Base-by-base conservation (phyloP, 2,329 filamentous ascomycete genomes). In the Penicillium expansum region DNA sequence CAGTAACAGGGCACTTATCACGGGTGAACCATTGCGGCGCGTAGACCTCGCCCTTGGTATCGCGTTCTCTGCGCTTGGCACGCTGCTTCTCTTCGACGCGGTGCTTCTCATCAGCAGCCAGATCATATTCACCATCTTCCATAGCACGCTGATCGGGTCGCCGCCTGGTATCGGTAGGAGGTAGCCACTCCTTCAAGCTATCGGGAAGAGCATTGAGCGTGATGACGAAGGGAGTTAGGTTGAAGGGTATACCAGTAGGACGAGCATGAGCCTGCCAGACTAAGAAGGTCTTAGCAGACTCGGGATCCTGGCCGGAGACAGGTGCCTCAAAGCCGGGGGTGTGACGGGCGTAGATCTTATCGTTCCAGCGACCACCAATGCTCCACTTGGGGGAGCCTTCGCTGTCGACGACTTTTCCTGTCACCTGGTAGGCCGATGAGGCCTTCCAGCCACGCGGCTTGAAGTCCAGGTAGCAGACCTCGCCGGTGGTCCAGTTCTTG, bases 41-140 rank as follows among this genome's bases (percentile, higher is more conserved):
- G 70, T 94, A 97, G 59, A 93, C 87, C 61, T 95, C 89, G 4
- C 94, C 94, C 2, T 77, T 83, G 30, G 83, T 82, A 75, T 99
- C 93, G 24, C 92, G 82, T 57, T 82, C 78, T 53, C 90, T 79
- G 59, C 94, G 80, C 57, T 88, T 87, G 10, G 87, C 86, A 58
- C 94, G 83, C 79, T 99, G 94, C 62, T 87, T 92, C 78, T 97
- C 90, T 75, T 99, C 94, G 0, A 99, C 84, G 1, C 94, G 83
- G 69, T 93, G 94, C 84, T 99, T 99, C 80, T 99, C 94, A 5
- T 84, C 85, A 0, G 93, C 94, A 1, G 94, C 94, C 58, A 94
- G 82, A 69, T 97, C 93, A 70, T 99, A 99, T 75, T 92, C 86
- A n/a, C 93, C 94, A 60, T 97, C 92, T 73, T 99, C 94, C 94